Base-by-base conservation (phyloP, 1,284 basidiomycete genomes). In the Fistulina hepatica region DNA sequence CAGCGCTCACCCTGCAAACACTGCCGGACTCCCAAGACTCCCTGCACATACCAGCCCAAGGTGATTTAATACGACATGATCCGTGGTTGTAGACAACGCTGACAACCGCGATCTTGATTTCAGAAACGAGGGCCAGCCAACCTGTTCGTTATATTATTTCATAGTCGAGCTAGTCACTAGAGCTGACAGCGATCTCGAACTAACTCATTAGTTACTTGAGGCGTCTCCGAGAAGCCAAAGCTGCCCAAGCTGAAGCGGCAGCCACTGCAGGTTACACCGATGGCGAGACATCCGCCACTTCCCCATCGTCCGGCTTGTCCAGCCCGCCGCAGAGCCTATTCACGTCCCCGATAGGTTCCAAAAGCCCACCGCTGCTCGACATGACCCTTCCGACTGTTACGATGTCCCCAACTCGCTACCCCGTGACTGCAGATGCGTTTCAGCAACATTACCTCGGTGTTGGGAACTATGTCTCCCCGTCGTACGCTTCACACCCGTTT, bases 41-140 rank as follows among this genome's bases (percentile, higher is more conserved):
- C 79, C 10, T 91, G 86, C 56, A 90, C 85, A 1, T 91, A 91
- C 56, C 83, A 85, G 57, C 88, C 88, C 12, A 90, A 89, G n/a
- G n/a, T n/a, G n/a, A n/a, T n/a, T n/a, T n/a, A n/a, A n/a, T n/a
- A n/a, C n/a, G n/a, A n/a, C n/a, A n/a, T n/a, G n/a, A n/a, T n/a
- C n/a, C n/a, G n/a, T n/a, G n/a, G n/a, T n/a, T n/a, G n/a, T n/a
- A n/a, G n/a, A n/a, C n/a, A n/a, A n/a, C n/a, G n/a, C n/a, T n/a
- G n/a, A n/a, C n/a, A n/a, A n/a, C n/a, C n/a, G n/a, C n/a, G n/a
- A n/a, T n/a, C n/a, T n/a, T n/a, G n/a, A n/a, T n/a, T n/a, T n/a
- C n/a, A n/a, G 67, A 91, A 91, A 59, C 69, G 88, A 41, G 88
- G 88, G 0, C 88, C 88, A 4, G 88, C 86, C 1, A 91, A 91